A percentile compares a stretch with the other conserved stretches of the same genome.
Conservation (phyloP, 805 yeast species). For the Lipomyces spencermartinsiae region DNA sequence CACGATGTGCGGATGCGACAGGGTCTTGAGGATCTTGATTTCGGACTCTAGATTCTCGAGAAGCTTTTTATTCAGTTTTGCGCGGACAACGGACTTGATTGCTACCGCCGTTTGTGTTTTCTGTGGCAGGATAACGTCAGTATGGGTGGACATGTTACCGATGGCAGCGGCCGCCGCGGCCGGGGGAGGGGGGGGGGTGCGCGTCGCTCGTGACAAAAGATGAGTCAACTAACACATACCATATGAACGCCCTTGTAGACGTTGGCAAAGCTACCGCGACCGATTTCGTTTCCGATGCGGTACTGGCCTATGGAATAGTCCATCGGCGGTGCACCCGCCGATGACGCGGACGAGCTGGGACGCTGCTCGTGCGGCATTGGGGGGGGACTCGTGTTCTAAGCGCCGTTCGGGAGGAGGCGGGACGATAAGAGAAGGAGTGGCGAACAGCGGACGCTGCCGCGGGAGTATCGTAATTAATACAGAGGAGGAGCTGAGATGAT, state of each 20-base stretch:
- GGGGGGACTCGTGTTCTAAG: not conserved
- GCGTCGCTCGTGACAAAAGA: not conserved
- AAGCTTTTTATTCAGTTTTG: constrained; percentile 82
- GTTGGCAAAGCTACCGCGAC: constrained; percentile 94
- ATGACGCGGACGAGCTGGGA: constrained; percentile 7
- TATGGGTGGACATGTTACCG: constrained; percentile 12
- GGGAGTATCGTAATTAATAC: not conserved
- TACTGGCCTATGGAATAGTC: constrained; percentile 53
- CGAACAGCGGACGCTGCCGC: constrained; percentile 3
- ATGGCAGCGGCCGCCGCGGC: too few relatives aligned
- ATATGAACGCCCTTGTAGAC: constrained; percentile 83
- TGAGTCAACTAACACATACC: constrained; percentile 35
- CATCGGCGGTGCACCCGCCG: constrained; percentile 29
- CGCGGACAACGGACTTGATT: constrained; percentile 82
- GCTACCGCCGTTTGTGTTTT: constrained; percentile 68
- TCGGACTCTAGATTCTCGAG: constrained; percentile 92
- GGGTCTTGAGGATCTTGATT: constrained; percentile 82
- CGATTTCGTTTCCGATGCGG: constrained; percentile 80
- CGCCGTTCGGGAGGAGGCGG: not conserved
- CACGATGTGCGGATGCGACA: constrained; percentile 93
- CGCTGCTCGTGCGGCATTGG: constrained; percentile 21
- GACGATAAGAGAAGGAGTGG: not conserved
- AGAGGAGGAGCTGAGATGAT: not conserved
- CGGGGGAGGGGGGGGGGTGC: too few relatives aligned
- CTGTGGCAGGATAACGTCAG: constrained; percentile 1